These are phyloP conservation scores for Austroboletus rostrupii DNA, from an alignment of 1,284 basidiomycete genomes.

Conservation along the genomic window DNA sequence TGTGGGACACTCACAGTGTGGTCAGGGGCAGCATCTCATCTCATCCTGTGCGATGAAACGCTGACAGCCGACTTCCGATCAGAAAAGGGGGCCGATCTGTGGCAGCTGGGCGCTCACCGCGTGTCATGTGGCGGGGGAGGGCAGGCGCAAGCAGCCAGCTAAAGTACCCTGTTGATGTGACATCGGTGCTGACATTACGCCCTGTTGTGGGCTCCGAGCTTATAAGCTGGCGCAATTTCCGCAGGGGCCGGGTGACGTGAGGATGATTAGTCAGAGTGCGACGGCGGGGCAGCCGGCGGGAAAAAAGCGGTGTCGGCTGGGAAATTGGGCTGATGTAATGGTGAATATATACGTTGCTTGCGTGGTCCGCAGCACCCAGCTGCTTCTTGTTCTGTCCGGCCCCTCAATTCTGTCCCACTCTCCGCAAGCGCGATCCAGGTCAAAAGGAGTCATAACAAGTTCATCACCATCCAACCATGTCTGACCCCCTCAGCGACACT, in stretches of 20 bases:
- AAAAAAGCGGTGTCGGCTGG: conserved; percentile 24
- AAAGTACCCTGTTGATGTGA: background rate
- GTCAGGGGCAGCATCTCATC: background rate
- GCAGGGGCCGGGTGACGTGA: conserved; percentile 25
- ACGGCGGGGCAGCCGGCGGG: conserved; percentile 17
- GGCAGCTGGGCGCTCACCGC: conserved; percentile 23
- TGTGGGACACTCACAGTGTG: background rate
- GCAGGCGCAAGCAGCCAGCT: background rate
- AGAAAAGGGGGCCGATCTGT: conserved; percentile 23
- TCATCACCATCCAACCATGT: conserved; percentile 21
- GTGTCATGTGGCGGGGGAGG: conserved; percentile 9
- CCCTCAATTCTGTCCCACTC: conserved; percentile 1
- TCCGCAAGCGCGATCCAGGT: conserved; percentile 8
- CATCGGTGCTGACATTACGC: conserved; percentile 1
- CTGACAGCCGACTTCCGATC: conserved; percentile 22
- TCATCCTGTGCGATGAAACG: conserved; percentile 6
- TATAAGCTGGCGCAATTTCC: conserved; percentile 13
- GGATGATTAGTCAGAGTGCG: conserved; percentile 12
- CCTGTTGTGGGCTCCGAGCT: background rate
- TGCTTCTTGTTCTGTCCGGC: conserved; percentile 8
- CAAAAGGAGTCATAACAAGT: conserved; percentile 19
- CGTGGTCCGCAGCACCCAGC: conserved; percentile 32
- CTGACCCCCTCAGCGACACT: conserved; percentile 29
- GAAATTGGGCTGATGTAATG: conserved; percentile 33
- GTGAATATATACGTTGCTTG: conserved; percentile 33